Percentiles rank a stretch among this genome's conserved stretches.
phyloP scores from a whole-genome alignment of 495 filamentous ascomycete genomes.

The Daldinia concentrica region DNA sequence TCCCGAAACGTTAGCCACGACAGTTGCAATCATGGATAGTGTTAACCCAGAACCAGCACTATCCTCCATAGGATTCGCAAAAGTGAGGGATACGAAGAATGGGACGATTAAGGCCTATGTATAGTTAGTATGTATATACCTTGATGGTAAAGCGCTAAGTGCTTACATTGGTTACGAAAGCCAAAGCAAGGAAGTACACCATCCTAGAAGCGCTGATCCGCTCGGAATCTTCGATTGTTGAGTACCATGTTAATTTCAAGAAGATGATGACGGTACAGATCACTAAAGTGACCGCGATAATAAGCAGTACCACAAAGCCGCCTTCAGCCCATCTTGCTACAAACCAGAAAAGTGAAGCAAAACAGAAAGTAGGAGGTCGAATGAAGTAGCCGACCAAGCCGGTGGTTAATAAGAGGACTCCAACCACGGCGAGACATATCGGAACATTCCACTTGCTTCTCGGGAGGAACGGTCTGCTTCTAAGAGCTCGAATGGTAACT shows the following conservation, averaged over 20 bases:
- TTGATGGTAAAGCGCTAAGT: not conserved
- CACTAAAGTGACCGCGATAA: constrained; percentile 46
- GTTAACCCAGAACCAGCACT: constrained; percentile 41
- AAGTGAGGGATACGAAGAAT: constrained; percentile 53
- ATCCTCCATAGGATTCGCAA: constrained; percentile 41
- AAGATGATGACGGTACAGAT: constrained; percentile 50
- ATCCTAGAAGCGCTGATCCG: constrained; percentile 56
- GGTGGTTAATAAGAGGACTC: constrained; percentile 50
- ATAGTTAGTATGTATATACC: constrained; percentile 30
- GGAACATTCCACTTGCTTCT: constrained; percentile 55
- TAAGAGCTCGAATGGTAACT: constrained; percentile 52
- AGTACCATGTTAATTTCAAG: constrained; percentile 50
- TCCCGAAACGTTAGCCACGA: constrained; percentile 59
- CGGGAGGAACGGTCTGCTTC: constrained; percentile 51
- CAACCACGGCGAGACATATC: constrained; percentile 53
- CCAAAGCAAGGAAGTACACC: constrained; percentile 57
- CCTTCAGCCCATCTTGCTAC: constrained; percentile 54
- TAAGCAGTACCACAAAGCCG: constrained; percentile 52
- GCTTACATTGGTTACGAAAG: constrained; percentile 55
- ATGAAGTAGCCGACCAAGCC: constrained; percentile 57
- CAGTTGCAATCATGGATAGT: constrained; percentile 57
- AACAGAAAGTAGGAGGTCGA: constrained; percentile 52
- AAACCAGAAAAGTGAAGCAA: constrained; percentile 62
- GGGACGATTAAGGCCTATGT: constrained; percentile 54
- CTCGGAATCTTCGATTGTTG: constrained; percentile 53